Percentiles rank a stretch among this genome's conserved stretches.
Conservation (phyloP, 352 stramenopile genomes). For the Globisporangium irregulare region DNA sequence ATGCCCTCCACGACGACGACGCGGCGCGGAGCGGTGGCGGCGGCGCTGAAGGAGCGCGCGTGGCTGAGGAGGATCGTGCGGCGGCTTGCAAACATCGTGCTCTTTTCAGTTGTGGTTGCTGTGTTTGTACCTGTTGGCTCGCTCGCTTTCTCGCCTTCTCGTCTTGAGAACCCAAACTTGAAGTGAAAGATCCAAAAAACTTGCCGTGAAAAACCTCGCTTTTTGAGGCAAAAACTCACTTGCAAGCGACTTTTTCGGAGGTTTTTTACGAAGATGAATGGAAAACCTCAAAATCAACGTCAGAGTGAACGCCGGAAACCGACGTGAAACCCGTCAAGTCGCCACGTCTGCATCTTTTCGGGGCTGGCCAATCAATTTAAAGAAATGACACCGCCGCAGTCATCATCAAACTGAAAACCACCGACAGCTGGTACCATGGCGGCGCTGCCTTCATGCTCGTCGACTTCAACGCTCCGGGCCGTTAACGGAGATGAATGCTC, state of each 20-base stretch:
- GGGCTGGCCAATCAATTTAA: conserved; percentile 4
- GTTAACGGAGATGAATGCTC: not conserved
- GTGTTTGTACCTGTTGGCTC: not conserved
- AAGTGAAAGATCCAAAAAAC: conserved; percentile 7
- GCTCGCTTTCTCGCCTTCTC: not conserved
- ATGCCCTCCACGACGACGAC: conserved; percentile 94
- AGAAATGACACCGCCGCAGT: conserved; percentile 6
- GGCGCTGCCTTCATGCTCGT: not conserved
- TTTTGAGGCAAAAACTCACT: not conserved
- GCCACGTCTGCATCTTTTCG: not conserved
- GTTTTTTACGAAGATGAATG: not conserved
- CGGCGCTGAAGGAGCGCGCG: conserved; percentile 39
- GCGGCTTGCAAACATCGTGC: conserved; percentile 28
- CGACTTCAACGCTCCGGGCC: not conserved
- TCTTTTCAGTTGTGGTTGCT: conserved; percentile 7
- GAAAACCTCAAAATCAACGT: not conserved
- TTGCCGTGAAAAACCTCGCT: not conserved
- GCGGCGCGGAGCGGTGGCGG: conserved; percentile 36
- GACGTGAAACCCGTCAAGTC: conserved; percentile 9
- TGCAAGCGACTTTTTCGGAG: no score
- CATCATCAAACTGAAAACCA: conserved; percentile 4
- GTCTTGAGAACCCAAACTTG: not conserved
- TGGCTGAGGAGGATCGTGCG: conserved; percentile 31
- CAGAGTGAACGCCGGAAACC: not conserved
- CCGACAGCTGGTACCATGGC: not conserved